Evolutionary conservation across 225 moss, liverwort and hornwort genomes (phyloP).

Genomic region (Polytrichum formosum): DNA sequence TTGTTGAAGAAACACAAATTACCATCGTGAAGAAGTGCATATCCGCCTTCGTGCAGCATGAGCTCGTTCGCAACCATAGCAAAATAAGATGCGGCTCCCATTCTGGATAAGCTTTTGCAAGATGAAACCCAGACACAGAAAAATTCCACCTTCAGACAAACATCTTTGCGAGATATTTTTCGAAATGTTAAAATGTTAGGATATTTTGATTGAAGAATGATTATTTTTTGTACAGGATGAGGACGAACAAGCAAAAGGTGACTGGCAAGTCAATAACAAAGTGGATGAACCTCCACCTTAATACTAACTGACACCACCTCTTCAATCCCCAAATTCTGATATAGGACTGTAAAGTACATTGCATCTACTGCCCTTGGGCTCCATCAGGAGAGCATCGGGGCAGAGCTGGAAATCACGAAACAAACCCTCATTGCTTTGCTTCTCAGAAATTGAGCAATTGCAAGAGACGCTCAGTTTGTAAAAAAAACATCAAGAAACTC

Average conservation of each 20-base stretch:
- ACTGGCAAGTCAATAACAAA: not conserved
- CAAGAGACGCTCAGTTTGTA: constrained; percentile 5
- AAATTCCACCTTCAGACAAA: no score
- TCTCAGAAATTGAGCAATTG: constrained; percentile 7
- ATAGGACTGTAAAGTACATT: constrained; percentile 10
- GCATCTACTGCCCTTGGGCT: constrained; percentile 15
- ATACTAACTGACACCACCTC: constrained; percentile 12
- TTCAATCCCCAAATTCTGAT: constrained; percentile 11
- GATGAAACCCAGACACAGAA: no score
- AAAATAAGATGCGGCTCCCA: no score
- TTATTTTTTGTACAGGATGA: constrained; percentile 36
- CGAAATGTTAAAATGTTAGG: not conserved
- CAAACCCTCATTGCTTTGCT: constrained; percentile 6
- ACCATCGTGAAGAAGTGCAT: no score
- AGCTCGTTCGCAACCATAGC: no score
- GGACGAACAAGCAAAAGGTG: constrained; percentile 6
- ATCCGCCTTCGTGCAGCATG: no score
- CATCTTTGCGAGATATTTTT: no score
- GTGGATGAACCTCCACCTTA: constrained; percentile 4
- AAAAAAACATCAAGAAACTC: constrained; percentile 8
- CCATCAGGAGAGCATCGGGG: not conserved
- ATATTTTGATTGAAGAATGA: constrained; percentile 1
- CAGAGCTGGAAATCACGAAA: constrained; percentile 3
- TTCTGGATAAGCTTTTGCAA: no score
- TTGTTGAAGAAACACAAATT: no score